Conservation (phyloP, 305 asterid genomes). For the Fraxinus velutina region DNA sequence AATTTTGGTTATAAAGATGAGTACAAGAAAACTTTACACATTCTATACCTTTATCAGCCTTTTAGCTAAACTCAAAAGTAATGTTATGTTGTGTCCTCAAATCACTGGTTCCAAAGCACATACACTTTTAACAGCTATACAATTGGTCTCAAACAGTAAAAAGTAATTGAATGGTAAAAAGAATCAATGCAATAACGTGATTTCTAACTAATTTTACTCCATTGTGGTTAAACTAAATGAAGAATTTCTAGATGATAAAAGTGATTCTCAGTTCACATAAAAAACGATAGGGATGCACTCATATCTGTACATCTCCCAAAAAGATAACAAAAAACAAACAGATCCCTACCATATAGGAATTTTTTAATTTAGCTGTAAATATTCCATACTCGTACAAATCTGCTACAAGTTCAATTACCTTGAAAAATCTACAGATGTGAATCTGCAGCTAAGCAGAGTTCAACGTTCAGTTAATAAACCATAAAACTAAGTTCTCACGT, state of each 20-base stretch:
- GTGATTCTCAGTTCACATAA: not conserved
- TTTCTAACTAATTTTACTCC: not conserved
- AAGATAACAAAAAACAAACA: not conserved
- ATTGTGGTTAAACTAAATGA: not conserved
- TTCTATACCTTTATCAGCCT: slow-evolving; percentile 12
- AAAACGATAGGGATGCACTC: not conserved
- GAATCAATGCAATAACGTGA: not conserved
- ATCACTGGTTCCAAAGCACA: slow-evolving; percentile 11
- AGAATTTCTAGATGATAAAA: not conserved
- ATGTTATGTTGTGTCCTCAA: slow-evolving; percentile 12
- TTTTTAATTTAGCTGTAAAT: not conserved
- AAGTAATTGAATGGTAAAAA: slow-evolving; percentile 3
- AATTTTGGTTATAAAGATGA: not conserved
- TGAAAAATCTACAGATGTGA: not conserved
- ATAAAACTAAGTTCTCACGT: slow-evolving; percentile 9
- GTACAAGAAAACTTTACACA: slow-evolving; percentile 6
- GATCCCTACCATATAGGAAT: not conserved
- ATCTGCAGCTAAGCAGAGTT: slow-evolving; percentile 6
- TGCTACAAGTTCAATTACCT: not conserved
- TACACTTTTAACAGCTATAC: slow-evolving; percentile 7
- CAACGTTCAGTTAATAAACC: slow-evolving; percentile 7
- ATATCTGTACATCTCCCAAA: not conserved
- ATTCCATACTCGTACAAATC: not conserved
- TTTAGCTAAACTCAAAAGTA: slow-evolving; percentile 9
- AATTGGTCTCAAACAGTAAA: slow-evolving; percentile 11